Percentiles rank a stretch among this genome's conserved stretches.
Conservation (phyloP, 2,329 filamentous ascomycete genomes). For the Aspergillus sp. region DNA sequence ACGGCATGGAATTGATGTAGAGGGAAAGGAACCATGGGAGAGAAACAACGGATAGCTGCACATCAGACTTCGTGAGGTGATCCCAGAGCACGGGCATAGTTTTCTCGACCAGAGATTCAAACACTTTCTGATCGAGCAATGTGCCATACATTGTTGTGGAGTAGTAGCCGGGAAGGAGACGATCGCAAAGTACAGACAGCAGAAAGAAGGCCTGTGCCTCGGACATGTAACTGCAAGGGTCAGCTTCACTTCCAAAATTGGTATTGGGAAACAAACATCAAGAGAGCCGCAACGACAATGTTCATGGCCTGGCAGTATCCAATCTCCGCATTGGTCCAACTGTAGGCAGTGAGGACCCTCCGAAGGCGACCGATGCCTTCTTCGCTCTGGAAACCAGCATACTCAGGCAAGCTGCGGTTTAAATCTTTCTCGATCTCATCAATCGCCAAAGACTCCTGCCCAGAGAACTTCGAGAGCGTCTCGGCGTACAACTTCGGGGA, state of each 20-base stretch:
- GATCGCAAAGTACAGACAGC: conserved; percentile 86
- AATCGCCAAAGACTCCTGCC: conserved; percentile 88
- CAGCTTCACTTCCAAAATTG: conserved; percentile 14
- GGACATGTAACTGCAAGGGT: conserved; percentile 76
- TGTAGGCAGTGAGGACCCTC: conserved; percentile 92
- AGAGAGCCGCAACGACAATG: conserved; percentile 93
- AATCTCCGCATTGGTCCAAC: conserved; percentile 93
- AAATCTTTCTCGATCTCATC: conserved; percentile 99
- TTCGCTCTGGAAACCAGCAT: conserved; percentile 94
- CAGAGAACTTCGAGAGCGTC: conserved; percentile 79
- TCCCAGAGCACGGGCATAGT: conserved; percentile 99
- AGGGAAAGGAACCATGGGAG: conserved; percentile 97
- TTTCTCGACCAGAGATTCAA: conserved; percentile 96
- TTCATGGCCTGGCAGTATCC: conserved; percentile 99
- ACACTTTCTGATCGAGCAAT: conserved; percentile 92
- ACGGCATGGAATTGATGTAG: conserved; percentile 99
- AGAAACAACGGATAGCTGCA: conserved; percentile 95
- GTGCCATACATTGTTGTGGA: conserved; percentile 99
- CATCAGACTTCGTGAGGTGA: conserved; percentile 93
- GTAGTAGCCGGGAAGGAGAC: conserved; percentile 93
- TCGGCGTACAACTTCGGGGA: conserved; percentile 82
- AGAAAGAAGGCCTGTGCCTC: conserved; percentile 95
- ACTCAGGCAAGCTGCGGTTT: conserved; percentile 94
- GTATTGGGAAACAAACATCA: conserved; percentile 65
- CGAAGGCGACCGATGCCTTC: conserved; percentile 89